Evolutionary conservation across 2,329 filamentous ascomycete genomes (phyloP), one percentile per base, ranked within the genome.

Genomic region (Xylariales sp.): DNA sequence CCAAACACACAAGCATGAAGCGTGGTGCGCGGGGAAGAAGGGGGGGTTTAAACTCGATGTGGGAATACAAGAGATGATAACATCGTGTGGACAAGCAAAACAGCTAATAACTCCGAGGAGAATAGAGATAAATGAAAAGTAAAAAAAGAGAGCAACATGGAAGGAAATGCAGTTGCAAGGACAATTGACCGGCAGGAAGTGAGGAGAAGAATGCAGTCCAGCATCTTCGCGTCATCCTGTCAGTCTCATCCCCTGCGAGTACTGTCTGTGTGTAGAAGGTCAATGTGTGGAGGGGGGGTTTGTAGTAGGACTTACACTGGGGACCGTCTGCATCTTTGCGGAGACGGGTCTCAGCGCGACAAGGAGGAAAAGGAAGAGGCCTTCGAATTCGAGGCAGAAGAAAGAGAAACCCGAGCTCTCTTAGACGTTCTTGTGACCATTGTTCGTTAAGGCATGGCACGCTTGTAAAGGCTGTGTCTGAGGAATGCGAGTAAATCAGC

Each of bases 301-400:
- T n/a, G n/a, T n/a, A n/a, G n/a, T n/a, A n/a, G n/a, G 24, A 69
- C 67, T 69, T 67, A 70, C 67, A 63, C 66, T 70, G 37, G 71
- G 70, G 62, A 74, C 66, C 50, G 70, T 65, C 67, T 74, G 71
- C 71, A 74, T 74, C 54, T 57, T 70, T n/a, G 60, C 60, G 61
- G 28, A 54, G 59, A 54, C 55, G 56, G 56, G 53, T 53, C 54
- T 58, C 61, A 60, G 55, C 51, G 58, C 55, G n/a, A n/a, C n/a
- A n/a, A n/a, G n/a, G 53, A 46, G 33, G 46, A 45, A 42, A 43
- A 52, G 52, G 51, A 58, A n/a, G n/a, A n/a, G n/a, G 53, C 55
- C 54, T 53, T 54, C 54, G 56, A 48, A 53, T 47, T 38, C 50
- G 49, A 55, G 53, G 52, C 51, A 47, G 35, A 37, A 42, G 43